A percentile compares a stretch with the other conserved stretches of the same genome.
These are phyloP conservation scores for Auricularia sp. DNA, from an alignment of 768 basidiomycete species.

Conservation along the genomic window DNA sequence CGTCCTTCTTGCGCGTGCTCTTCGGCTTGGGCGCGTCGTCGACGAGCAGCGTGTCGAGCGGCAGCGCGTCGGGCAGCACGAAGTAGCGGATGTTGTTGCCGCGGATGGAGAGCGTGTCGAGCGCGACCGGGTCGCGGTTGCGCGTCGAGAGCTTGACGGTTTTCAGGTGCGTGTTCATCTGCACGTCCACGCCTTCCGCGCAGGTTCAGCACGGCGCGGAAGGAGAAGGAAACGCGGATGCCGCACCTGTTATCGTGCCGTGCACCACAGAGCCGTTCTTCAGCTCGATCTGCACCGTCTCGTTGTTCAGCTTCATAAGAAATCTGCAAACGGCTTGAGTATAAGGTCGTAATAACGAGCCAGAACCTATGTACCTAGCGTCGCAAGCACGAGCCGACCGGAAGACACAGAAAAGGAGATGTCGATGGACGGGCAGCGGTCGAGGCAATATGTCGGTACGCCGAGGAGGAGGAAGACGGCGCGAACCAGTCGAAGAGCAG, in stretches of 20 bases:
- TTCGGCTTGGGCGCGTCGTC: constrained; percentile 98
- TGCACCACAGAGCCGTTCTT: constrained; percentile 95
- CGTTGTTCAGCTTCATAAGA: constrained; percentile 99
- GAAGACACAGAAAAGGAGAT: no score
- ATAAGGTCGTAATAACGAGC: constrained; percentile 4
- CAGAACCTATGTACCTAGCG: constrained; percentile 3
- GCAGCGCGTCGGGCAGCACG: constrained; percentile 93
- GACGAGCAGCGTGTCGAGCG: constrained; percentile 90
- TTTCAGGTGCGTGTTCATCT: constrained; percentile 99
- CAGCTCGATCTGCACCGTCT: constrained; percentile 95
- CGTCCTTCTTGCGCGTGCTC: constrained; percentile 75
- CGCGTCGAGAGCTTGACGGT: constrained; percentile 93
- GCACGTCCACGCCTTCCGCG: constrained; percentile 85
- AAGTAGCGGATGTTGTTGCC: constrained; percentile 97
- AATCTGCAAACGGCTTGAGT: constrained; percentile 43
- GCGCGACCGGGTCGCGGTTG: constrained; percentile 75
- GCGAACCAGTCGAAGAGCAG: no score
- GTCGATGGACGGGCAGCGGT: no score
- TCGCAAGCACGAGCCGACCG: neutral
- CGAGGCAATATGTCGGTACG: no score
- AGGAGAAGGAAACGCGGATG: constrained; percentile 7
- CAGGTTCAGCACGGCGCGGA: neutral
- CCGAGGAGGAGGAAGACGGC: no score
- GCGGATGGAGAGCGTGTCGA: constrained; percentile 87
- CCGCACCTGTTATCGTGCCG: constrained; percentile 90